Conservation (phyloP, 1,284 basidiomycete genomes). For the Trametes pubescens region DNA sequence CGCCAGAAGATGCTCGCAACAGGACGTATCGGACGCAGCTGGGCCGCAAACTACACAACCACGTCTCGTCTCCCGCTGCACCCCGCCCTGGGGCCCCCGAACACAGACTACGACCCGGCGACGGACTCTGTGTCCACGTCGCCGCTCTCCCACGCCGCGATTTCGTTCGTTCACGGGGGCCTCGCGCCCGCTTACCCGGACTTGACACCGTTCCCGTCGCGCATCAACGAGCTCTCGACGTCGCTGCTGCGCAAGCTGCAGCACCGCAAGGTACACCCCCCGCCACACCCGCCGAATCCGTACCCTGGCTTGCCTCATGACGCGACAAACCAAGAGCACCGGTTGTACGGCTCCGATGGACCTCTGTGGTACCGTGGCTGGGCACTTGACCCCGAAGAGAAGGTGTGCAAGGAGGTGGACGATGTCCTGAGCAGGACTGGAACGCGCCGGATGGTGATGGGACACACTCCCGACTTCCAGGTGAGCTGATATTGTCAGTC, state of each 20-base stretch:
- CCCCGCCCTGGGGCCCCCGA: slow-evolving; percentile 70
- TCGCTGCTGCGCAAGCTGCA: slow-evolving; percentile 74
- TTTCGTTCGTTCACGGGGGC: slow-evolving; percentile 91
- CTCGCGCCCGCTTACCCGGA: slow-evolving; percentile 78
- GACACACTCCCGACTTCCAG: slow-evolving; percentile 91
- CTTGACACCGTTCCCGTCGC: slow-evolving; percentile 80
- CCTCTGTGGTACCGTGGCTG: slow-evolving; percentile 93
- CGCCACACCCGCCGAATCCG: slow-evolving; percentile 81
- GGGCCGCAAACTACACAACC: slow-evolving; percentile 88
- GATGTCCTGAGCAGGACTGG: slow-evolving; percentile 76
- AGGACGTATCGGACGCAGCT: slow-evolving; percentile 84
- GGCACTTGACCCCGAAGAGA: slow-evolving; percentile 76
- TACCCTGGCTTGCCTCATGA: slow-evolving; percentile 80
- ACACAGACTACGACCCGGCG: slow-evolving; percentile 68
- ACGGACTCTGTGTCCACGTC: slow-evolving; percentile 34
- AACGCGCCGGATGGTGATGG: slow-evolving; percentile 90
- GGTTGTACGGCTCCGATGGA: slow-evolving; percentile 79
- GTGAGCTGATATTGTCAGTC: slow-evolving; percentile 44
- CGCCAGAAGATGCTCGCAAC: slow-evolving; percentile 78
- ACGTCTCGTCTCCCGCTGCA: slow-evolving; percentile 84
- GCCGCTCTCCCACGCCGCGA: slow-evolving; percentile 75
- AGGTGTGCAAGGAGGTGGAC: slow-evolving; percentile 77
- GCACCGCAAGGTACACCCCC: slow-evolving; percentile 62
- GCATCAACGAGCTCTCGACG: slow-evolving; percentile 78
- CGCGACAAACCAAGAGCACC: slow-evolving; percentile 70